Evolutionary conservation across 441 rosid species (phyloP), one percentile per base, ranked within the genome.

Genomic region (Aleurites moluccanus): DNA sequence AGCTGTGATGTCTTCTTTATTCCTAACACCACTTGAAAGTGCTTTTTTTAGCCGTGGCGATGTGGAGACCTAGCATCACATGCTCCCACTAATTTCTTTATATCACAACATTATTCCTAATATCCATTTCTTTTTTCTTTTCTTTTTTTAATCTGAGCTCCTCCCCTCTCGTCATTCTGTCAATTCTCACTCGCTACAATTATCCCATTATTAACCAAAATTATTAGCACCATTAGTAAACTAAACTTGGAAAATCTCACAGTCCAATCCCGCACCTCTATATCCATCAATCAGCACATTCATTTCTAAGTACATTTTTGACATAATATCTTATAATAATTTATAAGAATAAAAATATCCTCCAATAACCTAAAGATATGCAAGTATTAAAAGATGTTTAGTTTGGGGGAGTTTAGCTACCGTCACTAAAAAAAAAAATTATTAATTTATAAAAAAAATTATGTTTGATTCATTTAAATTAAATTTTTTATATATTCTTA

Each of bases 61-160:
- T 84, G 85, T 83, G 85, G 82, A 80, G 55, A 71, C 84, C 73
- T 77, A 35, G 81, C 80, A 80, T 74, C 86, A 85, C 86, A 81
- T 82, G 88, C 80, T 71, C 64, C 75, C 79, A 70, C 77, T 77
- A n/a, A n/a, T n/a, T 73, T 75, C 81, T 85, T 88, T 85, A 69
- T 86, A 78, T 75, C 75, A 64, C 75, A 70, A 49, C 72, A 80
- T 73, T 73, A 78, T 81, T 77, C 84, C 65, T 59, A 64, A 33
- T 35, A 5, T 35, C 38, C 38, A 35, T 35, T 35, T 35, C 0
- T 67, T 5, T 4, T 5, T 38, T 6, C 6, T 5, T 6, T 38
- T 6, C 0, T 1, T 38, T 4, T 76, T 78, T 74, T 73, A 69
- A 74, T 84, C 74, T 57, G n/a, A n/a, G n/a, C n/a, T n/a, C n/a